Evolutionary conservation across 441 rosid genomes (phyloP).

Genomic region (Breynia disticha): DNA sequence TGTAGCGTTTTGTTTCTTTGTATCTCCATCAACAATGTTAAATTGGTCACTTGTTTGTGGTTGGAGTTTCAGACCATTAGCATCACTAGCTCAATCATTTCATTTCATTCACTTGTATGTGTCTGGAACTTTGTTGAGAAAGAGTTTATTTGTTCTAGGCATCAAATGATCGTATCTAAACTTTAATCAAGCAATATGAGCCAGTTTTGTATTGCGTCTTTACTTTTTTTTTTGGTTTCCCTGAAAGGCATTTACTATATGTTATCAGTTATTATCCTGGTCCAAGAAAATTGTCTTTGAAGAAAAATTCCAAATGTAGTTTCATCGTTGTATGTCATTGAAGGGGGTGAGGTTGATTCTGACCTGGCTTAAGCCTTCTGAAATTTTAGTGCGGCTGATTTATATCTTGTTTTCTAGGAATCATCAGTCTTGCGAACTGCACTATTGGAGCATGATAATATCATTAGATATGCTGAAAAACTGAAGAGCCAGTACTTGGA

Average conservation of each 20-base stretch:
- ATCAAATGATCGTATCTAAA: too few relatives aligned
- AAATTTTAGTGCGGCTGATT: too few relatives aligned
- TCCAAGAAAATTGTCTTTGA: not conserved
- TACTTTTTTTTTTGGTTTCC: not conserved
- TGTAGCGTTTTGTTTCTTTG: too few relatives aligned
- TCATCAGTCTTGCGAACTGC: slow-evolving; percentile 49
- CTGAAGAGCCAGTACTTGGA: slow-evolving; percentile 51
- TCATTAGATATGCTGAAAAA: slow-evolving; percentile 63
- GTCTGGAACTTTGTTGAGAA: too few relatives aligned
- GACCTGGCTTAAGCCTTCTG: not conserved
- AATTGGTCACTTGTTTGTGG: too few relatives aligned
- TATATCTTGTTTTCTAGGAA: slow-evolving; percentile 31
- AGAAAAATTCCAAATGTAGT: not conserved
- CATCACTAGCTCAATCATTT: too few relatives aligned
- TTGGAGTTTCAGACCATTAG: too few relatives aligned
- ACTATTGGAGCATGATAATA: slow-evolving; percentile 53
- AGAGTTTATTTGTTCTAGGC: too few relatives aligned
- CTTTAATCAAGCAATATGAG: not conserved
- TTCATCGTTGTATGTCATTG: not conserved
- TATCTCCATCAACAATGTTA: too few relatives aligned
- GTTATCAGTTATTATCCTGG: not conserved
- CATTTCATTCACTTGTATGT: too few relatives aligned
- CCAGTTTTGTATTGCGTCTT: not conserved
- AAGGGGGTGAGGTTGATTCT: not conserved
- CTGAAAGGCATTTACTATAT: not conserved